Base-by-base conservation (phyloP, 345 rosid species). In the Psidium guajava region DNA sequence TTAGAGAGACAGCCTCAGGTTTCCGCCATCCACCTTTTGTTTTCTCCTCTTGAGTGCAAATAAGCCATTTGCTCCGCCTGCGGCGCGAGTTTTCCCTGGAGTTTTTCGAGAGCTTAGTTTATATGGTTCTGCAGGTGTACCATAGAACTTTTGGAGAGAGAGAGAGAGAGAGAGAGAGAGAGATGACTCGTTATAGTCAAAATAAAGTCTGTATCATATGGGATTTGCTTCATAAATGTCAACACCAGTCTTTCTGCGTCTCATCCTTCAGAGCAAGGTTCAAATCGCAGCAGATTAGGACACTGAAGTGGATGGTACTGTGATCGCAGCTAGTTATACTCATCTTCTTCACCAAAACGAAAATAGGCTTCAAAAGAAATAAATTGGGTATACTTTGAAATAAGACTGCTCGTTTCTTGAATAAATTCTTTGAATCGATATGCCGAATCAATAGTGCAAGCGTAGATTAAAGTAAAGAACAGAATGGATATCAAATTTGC, bases 381-480 rank as follows among this genome's bases (percentile, higher is more conserved):
- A 28, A 64, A 64, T 28, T 32, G 22, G 21, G 75, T 14, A 64
- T 28, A 59, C 8, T 59, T 28, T 3, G 12, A 64, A 16, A 7
- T 0, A 1, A 28, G 75, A 20, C 75, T 28, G 21, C 3, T 16
- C 2, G 0, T 59, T 59, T 59, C 2, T n/a, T 59, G 16, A 12
- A 64, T 27, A 7, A 20, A 28, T 28, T 28, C 6, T 16, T 64
- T 64, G 22, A 64, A 0, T 28, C 11, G 28, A 64, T 15, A 28
- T 2, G 75, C 22, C 11, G 11, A 28, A 15, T 28, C 40, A 5
- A 64, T 61, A 5, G 28, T 64, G 36, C 28, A 64, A 28, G 42
- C 14, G 11, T 28, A 28, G 11, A 36, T 2, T 28, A 20, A 32
- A 32, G 24, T 8, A 32, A 10, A 16, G 1, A 69, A 32, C 18